Base-by-base conservation (phyloP, 23 red algal genomes). In the Gracilaria gracilis region DNA sequence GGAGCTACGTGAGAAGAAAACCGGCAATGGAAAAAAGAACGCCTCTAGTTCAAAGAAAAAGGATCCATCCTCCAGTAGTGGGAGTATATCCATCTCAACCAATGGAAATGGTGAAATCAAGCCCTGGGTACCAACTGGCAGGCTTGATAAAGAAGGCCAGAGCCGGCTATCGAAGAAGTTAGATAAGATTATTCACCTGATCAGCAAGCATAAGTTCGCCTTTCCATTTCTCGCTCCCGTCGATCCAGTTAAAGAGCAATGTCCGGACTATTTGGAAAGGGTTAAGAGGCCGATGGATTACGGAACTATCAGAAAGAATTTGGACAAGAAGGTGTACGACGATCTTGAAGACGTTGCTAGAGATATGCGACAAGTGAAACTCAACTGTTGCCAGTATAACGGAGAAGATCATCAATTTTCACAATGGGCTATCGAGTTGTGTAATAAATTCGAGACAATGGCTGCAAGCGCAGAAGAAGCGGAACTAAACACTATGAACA, bases 271-370 rank as follows among this genome's bases (percentile, higher is more conserved):
- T 72, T 35, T 93, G 21, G 71, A 81, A 24, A 87, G 88, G 42
- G 81, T 97, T 34, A 69, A 86, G 58, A 83, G 90, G 16, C 95
- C 95, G 5, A 97, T 97, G 95, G 95, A 97, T 59, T 91, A 92
- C 50, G 88, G 88, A 7, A 97, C 95, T 55, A 86, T 96, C 37
- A 86, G 58, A 46, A 72, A 57, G 34, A 86, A 88, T 24, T 67
- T 96, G 58, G 67, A 87, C 17, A 86, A 65, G 19, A 54, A 66
- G 0, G 34, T 35, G 1, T 96, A 96, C 55, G 16, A 15, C 2
- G 55, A 39, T 54, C 72, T 88, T 17, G 39, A 71, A 51, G 87
- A 90, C 14, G 57, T 96, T 20, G 75, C 75, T 25, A 57, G 74
- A 25, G 95, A 97, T 64, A 66, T 97, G n/a, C 58, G 88, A 32